phyloP scores from a whole-genome alignment of 2,329 filamentous ascomycete genomes.

The Juglanconis juglandina region DNA sequence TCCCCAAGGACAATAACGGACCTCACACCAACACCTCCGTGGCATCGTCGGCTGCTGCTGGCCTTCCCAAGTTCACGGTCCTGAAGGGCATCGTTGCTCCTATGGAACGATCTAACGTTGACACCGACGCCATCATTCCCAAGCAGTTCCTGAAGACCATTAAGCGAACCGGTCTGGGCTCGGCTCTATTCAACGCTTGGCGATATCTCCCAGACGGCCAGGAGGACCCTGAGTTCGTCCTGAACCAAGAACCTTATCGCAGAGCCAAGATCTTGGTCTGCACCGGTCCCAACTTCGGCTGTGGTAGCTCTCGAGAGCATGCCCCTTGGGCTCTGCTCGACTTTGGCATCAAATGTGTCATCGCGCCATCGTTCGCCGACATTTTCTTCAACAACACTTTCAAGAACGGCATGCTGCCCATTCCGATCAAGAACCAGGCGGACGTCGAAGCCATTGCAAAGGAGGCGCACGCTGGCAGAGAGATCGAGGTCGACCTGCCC shows the following conservation, averaged over 20 bases:
- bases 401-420: conserved; percentile 98
- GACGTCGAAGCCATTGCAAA: conserved; percentile 68
- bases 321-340: conserved; percentile 95
- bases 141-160: conserved; percentile 99
- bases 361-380: conserved; percentile 80
- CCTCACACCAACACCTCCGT: conserved; percentile 62
- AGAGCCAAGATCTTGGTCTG: conserved; percentile 84
- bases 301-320: conserved; percentile 88
- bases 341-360: conserved; percentile 92
- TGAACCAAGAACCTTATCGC: conserved; percentile 87
- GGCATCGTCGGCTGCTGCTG: conserved; percentile 47
- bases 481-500: conserved; percentile 85
- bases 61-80: conserved; percentile 78
- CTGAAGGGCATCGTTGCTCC: conserved; percentile 86
- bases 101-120: conserved; percentile 83
- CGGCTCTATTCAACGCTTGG: conserved; percentile 80
- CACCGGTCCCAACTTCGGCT: conserved; percentile 92
- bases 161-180: conserved; percentile 90
- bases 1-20: conserved; percentile 58
- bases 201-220: conserved; percentile 71
- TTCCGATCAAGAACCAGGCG: conserved; percentile 66
- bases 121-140: conserved; percentile 98
- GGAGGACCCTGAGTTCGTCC: conserved; percentile 77
- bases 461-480: conserved; percentile 74
- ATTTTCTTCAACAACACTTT: conserved; percentile 99